These are phyloP conservation scores for Ogataea saltuana DNA, from an alignment of 805 yeast species.

Conservation along the genomic window DNA sequence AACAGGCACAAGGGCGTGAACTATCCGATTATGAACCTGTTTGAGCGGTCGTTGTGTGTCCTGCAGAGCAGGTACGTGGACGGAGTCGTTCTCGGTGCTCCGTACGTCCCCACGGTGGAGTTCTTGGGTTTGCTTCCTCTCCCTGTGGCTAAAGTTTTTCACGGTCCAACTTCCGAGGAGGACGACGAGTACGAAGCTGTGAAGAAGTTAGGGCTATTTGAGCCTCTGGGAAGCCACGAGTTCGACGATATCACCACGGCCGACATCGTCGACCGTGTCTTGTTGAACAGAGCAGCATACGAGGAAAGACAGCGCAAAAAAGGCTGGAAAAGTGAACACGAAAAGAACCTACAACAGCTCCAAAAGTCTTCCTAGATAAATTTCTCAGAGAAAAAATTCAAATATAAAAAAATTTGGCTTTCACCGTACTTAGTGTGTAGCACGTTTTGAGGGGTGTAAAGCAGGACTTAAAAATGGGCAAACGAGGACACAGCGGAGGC, in stretches of 20 bases:
- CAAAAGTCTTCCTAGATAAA: too few species aligned
- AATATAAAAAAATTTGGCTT: conserved; percentile 5
- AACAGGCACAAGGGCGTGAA: conserved; percentile 59
- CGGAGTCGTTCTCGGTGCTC: conserved; percentile 72
- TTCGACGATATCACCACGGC: conserved; percentile 67
- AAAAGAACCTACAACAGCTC: conserved; percentile 30
- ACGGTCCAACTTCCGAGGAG: conserved; percentile 56
- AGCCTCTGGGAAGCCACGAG: conserved; percentile 51
- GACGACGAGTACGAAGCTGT: conserved; percentile 33
- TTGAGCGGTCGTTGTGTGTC: conserved; percentile 85
- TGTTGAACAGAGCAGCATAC: conserved; percentile 64
- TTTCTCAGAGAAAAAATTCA: background rate
- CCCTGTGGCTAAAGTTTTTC: conserved; percentile 44
- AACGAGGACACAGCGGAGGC: conserved; percentile 25
- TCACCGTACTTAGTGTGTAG: too few species aligned
- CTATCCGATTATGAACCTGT: conserved; percentile 82
- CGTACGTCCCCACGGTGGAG: conserved; percentile 46
- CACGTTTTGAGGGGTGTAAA: too few species aligned
- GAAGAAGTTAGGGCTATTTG: conserved; percentile 37
- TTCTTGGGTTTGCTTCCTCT: conserved; percentile 43
- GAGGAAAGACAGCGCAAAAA: conserved; percentile 86
- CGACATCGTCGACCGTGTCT: conserved; percentile 74
- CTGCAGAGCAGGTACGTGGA: conserved; percentile 86
- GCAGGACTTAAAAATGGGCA: conserved; percentile 33
- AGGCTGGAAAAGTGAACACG: conserved; percentile 73